Conservation (phyloP, 1,139 yeast species). For the Candida glucosophila region DNA sequence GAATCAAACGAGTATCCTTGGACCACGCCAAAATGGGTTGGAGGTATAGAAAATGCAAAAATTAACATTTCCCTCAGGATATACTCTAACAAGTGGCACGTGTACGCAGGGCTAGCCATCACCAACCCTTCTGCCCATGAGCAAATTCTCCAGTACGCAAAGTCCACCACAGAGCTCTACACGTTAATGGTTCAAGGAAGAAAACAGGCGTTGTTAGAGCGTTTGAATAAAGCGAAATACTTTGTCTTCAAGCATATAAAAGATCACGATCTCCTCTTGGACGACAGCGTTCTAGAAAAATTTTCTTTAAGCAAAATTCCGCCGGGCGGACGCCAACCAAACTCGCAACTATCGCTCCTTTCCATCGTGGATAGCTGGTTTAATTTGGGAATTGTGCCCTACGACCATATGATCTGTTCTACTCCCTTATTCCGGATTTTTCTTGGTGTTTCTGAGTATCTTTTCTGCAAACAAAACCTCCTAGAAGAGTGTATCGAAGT, state of each 20-base stretch:
- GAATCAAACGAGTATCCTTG: conserved; percentile 81
- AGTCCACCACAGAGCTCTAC: conserved; percentile 74
- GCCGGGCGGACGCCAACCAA: conserved; percentile 65
- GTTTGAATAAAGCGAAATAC: conserved; percentile 61
- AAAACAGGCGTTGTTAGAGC: conserved; percentile 43
- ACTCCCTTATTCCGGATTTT: conserved; percentile 88
- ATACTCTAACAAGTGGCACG: conserved; percentile 94
- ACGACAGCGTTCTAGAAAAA: conserved; percentile 71
- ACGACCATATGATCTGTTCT: conserved; percentile 94
- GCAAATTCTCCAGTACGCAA: conserved; percentile 84
- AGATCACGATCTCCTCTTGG: conserved; percentile 50
- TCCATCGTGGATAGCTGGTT: conserved; percentile 95
- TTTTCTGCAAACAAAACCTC: conserved; percentile 76
- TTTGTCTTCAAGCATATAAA: conserved; percentile 65
- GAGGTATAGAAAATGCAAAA: conserved; percentile 94
- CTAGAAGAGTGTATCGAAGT: conserved; percentile 73
- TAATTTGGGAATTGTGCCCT: conserved; percentile 76
- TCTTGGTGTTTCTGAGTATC: conserved; percentile 86
- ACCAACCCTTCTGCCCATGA: conserved; percentile 91
- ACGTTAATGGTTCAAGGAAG: conserved; percentile 73
- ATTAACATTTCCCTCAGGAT: conserved; percentile 87
- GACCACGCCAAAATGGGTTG: conserved; percentile 80
- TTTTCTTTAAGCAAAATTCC: conserved; percentile 74
- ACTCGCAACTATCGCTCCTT: conserved; percentile 78
- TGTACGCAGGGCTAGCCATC: conserved; percentile 93